Conservation (phyloP, 1,284 basidiomycete genomes). For the Microbotryum silenes-acaulis region DNA sequence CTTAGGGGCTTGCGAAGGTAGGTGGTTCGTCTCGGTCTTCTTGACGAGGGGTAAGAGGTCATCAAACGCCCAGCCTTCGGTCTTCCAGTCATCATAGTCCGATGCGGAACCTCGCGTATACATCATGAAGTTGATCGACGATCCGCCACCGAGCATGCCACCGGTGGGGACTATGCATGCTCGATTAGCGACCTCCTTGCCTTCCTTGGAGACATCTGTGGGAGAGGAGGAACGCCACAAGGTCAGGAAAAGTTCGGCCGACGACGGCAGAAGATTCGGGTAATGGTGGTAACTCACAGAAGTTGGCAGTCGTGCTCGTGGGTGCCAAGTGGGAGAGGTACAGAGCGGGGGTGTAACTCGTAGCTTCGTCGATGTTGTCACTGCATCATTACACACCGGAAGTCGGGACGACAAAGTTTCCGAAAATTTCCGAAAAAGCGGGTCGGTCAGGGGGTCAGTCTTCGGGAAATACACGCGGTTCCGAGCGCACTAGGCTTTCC, state of each 20-base stretch:
- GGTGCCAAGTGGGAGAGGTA: slow-evolving; percentile 51
- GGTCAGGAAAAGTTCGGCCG: too few species aligned
- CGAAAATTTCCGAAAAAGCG: neutral
- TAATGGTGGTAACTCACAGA: neutral
- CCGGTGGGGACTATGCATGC: slow-evolving; percentile 57
- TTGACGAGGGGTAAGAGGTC: slow-evolving; percentile 7
- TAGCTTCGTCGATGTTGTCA: neutral
- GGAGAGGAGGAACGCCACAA: too few species aligned
- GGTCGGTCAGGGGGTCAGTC: neutral
- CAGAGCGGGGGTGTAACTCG: slow-evolving; percentile 2
- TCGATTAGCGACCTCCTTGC: slow-evolving; percentile 46
- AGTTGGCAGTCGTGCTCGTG: slow-evolving; percentile 51
- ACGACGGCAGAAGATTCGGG: neutral
- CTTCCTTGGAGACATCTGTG: slow-evolving; percentile 2
- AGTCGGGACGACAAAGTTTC: too few species aligned
- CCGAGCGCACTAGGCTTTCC: neutral
- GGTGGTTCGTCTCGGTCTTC: slow-evolving; percentile 13
- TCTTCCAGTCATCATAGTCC: slow-evolving; percentile 14
- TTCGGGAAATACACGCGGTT: neutral
- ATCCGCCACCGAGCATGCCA: slow-evolving; percentile 19
- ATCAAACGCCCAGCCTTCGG: slow-evolving; percentile 10
- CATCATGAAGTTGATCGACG: slow-evolving; percentile 11
- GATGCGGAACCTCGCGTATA: slow-evolving; percentile 9
- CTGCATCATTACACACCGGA: too few species aligned
- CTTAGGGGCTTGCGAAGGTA: neutral